A percentile compares a stretch with the other conserved stretches of the same genome.
These are phyloP conservation scores for Trametes maxima DNA, from an alignment of 768 basidiomycete species.

Conservation along the genomic window DNA sequence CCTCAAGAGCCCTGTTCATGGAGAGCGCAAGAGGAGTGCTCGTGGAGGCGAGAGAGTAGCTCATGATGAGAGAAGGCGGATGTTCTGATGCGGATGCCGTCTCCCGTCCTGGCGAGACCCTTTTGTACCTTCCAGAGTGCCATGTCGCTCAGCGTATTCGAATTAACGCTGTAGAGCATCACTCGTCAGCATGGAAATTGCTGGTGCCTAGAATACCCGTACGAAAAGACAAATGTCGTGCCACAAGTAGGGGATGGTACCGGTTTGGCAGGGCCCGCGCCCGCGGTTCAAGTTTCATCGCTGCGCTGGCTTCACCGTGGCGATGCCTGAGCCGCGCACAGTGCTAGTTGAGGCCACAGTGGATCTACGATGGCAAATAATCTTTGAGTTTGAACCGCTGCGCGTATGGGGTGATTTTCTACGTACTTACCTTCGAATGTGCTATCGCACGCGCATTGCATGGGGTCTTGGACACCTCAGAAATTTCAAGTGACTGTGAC, in stretches of 20 bases:
- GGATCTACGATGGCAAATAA: too few relatives aligned
- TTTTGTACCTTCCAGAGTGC: background rate
- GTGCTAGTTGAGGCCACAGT: too few relatives aligned
- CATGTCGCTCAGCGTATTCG: background rate
- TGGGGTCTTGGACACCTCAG: too few relatives aligned
- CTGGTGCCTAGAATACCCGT: background rate
- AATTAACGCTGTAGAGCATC: background rate
- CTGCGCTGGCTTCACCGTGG: background rate
- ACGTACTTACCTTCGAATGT: too few relatives aligned
- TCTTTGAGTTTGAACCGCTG: too few relatives aligned
- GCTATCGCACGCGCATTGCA: too few relatives aligned
- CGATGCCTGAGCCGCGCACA: background rate
- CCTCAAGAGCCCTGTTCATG: conserved; percentile 5
- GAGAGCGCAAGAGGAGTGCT: conserved; percentile 3
- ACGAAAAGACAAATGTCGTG: background rate
- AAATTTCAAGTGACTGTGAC: too few relatives aligned
- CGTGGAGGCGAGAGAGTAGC: background rate
- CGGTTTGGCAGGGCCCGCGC: background rate
- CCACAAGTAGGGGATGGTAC: background rate
- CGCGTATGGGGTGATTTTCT: too few relatives aligned
- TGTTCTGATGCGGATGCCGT: background rate
- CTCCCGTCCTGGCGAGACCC: background rate
- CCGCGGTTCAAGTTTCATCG: background rate
- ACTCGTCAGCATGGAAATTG: background rate
- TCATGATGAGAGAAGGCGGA: background rate